Evolutionary conservation across 345 rosid species (phyloP), one percentile per base, ranked within the genome.

Genomic region (Eutrema heterophyllum): DNA sequence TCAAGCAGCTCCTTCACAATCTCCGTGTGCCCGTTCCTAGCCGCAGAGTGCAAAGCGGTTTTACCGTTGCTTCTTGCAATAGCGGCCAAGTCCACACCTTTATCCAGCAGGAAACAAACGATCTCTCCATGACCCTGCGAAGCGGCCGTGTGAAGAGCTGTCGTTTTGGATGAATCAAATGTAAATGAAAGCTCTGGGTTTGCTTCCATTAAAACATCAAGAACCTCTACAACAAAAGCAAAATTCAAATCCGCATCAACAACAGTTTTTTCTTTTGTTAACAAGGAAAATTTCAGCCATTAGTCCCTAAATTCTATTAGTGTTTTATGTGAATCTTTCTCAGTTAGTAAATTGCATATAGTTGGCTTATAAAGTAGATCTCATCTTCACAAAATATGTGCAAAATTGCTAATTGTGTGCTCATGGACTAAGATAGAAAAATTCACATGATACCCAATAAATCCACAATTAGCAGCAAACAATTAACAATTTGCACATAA

Each of bases 21-120:
- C 81, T 87, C 86, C 27, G 86, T 53, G 74, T 95, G 97, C 9
- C 97, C 99, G 24, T 91, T 90, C 71, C 97, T 86, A 8, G 99
- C 92, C 1, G 91, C 91, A 2, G 96, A 88, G 79, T 95, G 99
- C 76, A 95, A 66, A 13, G 91, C 86, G 0, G 94, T 95, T 74
- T 92, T 95, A 26, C 86, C 92, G 14, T 95, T 95, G 77, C 79
- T 88, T 77, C 50, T 88, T 0, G 92, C 89, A 36, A 95, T 88
- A 8, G 74, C 62, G 3, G 86, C 90, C 11, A 91, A 56, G 60
- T 77, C 83, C 66, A 88, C 81, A 55, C 84, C 83, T 49, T 75
- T 81, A 46, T 87, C 97, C 81, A 95, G 72, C 38, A 91, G 79
- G 68, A 84, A 86, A 56, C 77, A 80, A 45, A 91, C 96, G 13